Conservation (phyloP, 768 basidiomycete species). For the Agrocybe pediades region DNA sequence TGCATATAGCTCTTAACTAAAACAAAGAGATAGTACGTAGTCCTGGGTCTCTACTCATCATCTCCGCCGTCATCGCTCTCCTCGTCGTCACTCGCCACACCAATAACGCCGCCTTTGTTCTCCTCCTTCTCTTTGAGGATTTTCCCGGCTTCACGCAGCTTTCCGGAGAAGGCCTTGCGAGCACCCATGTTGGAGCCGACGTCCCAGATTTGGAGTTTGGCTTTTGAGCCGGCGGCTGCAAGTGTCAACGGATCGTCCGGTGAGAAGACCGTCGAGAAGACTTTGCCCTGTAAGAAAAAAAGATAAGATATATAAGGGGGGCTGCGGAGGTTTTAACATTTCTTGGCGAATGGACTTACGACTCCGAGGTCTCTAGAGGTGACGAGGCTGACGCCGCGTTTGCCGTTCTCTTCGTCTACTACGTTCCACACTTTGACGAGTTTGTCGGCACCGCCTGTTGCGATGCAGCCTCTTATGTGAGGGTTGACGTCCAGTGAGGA, state of each 20-base stretch:
- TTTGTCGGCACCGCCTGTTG: constrained; percentile 94
- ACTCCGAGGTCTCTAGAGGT: constrained; percentile 89
- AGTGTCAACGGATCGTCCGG: constrained; percentile 94
- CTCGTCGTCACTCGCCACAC: constrained; percentile 71
- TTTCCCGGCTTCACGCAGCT: constrained; percentile 74
- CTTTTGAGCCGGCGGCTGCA: constrained; percentile 93
- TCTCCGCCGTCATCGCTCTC: constrained; percentile 55
- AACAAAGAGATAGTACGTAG: background rate
- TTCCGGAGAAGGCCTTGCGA: constrained; percentile 79
- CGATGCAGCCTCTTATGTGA: constrained; percentile 86
- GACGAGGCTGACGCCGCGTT: constrained; percentile 77
- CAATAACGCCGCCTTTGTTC: constrained; percentile 60
- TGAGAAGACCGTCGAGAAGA: constrained; percentile 89
- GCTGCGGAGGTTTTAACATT: background rate
- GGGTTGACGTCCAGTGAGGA: constrained; percentile 91
- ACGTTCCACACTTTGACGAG: constrained; percentile 97
- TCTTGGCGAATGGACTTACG: constrained; percentile 46
- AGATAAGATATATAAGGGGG: background rate
- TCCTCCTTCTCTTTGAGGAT: constrained; percentile 62
- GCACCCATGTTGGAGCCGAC: constrained; percentile 81
- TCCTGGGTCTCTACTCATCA: constrained; percentile 15
- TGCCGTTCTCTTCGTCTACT: constrained; percentile 58
- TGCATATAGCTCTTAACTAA: background rate
- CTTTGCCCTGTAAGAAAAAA: constrained; percentile 73
- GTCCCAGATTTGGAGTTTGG: constrained; percentile 95